Evolutionary conservation across 2,329 filamentous ascomycete species (phyloP).

Genomic region (Xylariaceae sp.): DNA sequence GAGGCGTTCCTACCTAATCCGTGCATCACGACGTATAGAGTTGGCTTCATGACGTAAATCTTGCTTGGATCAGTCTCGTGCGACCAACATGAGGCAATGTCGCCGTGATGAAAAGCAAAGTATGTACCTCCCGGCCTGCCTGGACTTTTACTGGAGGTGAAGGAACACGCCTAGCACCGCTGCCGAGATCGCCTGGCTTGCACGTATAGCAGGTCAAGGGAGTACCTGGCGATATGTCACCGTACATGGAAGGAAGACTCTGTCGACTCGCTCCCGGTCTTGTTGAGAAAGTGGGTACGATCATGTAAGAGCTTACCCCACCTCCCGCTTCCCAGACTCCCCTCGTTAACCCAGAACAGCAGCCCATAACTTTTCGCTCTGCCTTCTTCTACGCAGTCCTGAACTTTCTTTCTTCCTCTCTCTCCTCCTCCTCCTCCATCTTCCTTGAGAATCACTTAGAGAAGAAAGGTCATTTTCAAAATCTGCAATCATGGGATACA

Average conservation of each 20-base stretch:
- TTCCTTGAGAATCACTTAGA: slow-evolving; percentile 8
- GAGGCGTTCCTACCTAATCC: too few species aligned
- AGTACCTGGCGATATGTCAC: too few species aligned
- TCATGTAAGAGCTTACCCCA: not conserved
- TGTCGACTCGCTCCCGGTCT: not conserved
- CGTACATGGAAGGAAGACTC: too few species aligned
- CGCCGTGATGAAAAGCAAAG: too few species aligned
- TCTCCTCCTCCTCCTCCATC: slow-evolving; percentile 16
- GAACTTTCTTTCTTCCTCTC: slow-evolving; percentile 15
- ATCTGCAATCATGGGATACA: slow-evolving; percentile 72
- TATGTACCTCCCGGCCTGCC: too few species aligned
- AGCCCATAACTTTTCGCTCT: not conserved
- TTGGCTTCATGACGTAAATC: not conserved
- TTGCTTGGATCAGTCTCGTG: not conserved
- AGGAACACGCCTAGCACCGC: too few species aligned
- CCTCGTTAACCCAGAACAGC: not conserved
- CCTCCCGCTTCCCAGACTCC: not conserved
- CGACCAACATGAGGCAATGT: too few species aligned
- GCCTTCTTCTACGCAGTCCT: not conserved
- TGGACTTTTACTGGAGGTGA: too few species aligned
- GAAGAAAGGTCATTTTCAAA: slow-evolving; percentile 6
- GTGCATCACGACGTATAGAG: too few species aligned
- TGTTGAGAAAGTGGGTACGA: not conserved
- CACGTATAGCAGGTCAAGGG: too few species aligned
- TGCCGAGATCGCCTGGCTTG: too few species aligned